A percentile compares a stretch with the other conserved stretches of the same genome.
These are phyloP conservation scores for Microbotryum scabiosae DNA, from an alignment of 1,284 basidiomycete species.

Conservation along the genomic window DNA sequence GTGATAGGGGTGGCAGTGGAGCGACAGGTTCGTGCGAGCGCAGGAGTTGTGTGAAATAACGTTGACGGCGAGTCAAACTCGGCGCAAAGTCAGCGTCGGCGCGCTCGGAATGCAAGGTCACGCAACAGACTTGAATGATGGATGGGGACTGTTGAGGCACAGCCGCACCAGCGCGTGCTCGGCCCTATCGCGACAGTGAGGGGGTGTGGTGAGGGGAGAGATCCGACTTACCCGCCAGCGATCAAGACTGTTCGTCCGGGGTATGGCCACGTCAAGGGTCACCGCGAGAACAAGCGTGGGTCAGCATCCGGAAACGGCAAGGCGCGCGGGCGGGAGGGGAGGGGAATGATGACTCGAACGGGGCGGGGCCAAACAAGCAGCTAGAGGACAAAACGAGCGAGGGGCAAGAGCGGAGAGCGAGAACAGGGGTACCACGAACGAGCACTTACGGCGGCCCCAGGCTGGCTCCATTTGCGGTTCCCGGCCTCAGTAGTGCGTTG, in stretches of 20 bases:
- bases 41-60: not conserved
- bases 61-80: not conserved
- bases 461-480: not conserved
- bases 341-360: not conserved
- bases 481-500: too few relatives aligned
- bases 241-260: slow-evolving; percentile 13
- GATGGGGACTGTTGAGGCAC: not conserved
- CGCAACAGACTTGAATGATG: not conserved
- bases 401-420: not conserved
- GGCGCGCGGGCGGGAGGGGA: not conserved
- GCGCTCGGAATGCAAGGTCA: not conserved
- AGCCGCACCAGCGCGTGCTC: too few relatives aligned
- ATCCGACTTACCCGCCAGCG: slow-evolving; percentile 23
- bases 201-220: not conserved
- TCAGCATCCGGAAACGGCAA: not conserved
- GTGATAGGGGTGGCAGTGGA: not conserved
- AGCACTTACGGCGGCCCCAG: slow-evolving; percentile 27
- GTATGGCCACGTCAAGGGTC: not conserved
- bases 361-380: not conserved
- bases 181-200: not conserved
- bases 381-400: not conserved
- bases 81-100: not conserved
- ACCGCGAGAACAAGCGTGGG: not conserved
- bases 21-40: not conserved
- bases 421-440: not conserved